phyloP scores from a whole-genome alignment of 805 yeast genomes.

The Tetrapisispora phaffii region DNA sequence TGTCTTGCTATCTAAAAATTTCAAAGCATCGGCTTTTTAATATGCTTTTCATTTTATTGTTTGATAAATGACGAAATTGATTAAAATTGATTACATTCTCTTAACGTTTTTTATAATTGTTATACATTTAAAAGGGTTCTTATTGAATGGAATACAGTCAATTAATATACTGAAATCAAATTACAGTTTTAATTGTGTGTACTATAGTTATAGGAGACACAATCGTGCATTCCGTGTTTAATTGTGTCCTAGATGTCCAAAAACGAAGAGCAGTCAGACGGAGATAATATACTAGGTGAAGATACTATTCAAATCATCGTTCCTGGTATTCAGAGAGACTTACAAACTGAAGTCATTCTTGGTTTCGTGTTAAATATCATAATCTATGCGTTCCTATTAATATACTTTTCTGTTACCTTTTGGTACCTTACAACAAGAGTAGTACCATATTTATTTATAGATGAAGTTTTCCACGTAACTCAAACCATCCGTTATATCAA shows the following conservation, averaged over 20 bases:
- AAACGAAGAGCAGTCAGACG: background rate
- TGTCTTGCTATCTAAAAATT: too few relatives aligned
- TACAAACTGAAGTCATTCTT: slow-evolving; percentile 22
- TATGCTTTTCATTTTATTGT: too few relatives aligned
- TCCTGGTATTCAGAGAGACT: slow-evolving; percentile 23
- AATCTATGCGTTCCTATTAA: slow-evolving; percentile 23
- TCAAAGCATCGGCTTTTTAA: too few relatives aligned
- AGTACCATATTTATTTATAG: slow-evolving; percentile 31
- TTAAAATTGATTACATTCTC: too few relatives aligned
- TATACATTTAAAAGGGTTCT: too few relatives aligned
- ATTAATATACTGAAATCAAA: too few relatives aligned
- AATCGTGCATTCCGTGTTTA: background rate
- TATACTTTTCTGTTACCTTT: slow-evolving; percentile 23
- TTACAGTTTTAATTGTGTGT: background rate
- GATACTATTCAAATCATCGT: slow-evolving; percentile 14
- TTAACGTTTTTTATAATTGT: too few relatives aligned
- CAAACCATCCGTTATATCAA: slow-evolving; percentile 63
- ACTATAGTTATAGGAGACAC: background rate
- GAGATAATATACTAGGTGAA: background rate
- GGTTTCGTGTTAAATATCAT: slow-evolving; percentile 29
- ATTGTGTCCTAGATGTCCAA: background rate
- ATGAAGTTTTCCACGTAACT: slow-evolving; percentile 78
- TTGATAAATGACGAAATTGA: too few relatives aligned
- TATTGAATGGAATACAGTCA: too few relatives aligned
- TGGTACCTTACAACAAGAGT: slow-evolving; percentile 21